Evolutionary conservation across 495 filamentous ascomycete species (phyloP).

Genomic region (Xylaria nigripes): DNA sequence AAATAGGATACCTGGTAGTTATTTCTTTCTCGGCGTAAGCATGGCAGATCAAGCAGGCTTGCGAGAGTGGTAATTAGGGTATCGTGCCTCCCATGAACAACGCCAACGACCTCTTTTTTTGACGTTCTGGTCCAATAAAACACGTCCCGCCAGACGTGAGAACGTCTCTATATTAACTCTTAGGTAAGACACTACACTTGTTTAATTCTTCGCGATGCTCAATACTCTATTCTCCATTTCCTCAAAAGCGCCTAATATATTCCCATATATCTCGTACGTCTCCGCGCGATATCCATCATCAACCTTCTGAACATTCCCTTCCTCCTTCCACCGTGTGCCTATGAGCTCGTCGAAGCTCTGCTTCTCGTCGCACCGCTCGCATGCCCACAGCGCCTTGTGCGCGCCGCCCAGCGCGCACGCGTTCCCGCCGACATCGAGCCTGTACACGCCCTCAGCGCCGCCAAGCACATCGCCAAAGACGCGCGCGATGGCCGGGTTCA

Average conservation of each 20-base stretch:
- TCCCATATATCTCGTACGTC: conserved; percentile 67
- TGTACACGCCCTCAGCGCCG: conserved; percentile 79
- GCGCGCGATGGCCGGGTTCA: conserved; percentile 77
- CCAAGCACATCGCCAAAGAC: conserved; percentile 81
- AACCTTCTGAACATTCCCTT: conserved; percentile 70
- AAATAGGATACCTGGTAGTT: neutral
- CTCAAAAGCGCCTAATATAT: conserved; percentile 67
- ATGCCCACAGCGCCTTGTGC: conserved; percentile 93
- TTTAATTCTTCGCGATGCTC: conserved; percentile 38
- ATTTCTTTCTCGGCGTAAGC: too few species aligned
- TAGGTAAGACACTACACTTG: neutral
- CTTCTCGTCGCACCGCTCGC: conserved; percentile 50
- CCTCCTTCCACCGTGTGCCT: conserved; percentile 74
- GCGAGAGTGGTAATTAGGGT: too few species aligned
- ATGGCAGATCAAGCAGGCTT: too few species aligned
- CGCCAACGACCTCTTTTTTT: neutral
- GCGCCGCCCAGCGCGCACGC: conserved; percentile 90
- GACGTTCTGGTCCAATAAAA: too few species aligned
- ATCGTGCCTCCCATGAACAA: neutral
- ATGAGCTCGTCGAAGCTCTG: conserved; percentile 87
- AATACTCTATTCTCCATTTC: conserved; percentile 67
- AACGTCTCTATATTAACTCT: neutral
- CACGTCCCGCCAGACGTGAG: neutral
- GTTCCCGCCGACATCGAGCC: conserved; percentile 90
- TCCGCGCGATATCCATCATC: conserved; percentile 70